These are phyloP conservation scores for Exophiala xenobiotica DNA, from an alignment of 2,329 filamentous ascomycete genomes.

Conservation along the genomic window DNA sequence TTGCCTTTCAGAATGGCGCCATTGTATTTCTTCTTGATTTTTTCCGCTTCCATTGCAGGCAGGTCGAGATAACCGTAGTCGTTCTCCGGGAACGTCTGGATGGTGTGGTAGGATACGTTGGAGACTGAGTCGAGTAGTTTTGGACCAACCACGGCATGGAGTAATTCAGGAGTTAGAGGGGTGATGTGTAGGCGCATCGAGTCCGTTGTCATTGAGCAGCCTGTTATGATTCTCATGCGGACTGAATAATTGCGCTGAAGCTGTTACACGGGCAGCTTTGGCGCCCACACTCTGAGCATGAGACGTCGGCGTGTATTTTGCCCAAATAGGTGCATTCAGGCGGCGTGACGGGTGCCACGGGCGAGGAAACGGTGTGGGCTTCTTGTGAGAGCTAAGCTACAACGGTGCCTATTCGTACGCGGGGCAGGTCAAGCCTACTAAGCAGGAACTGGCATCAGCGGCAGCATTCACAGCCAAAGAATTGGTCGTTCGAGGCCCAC, in stretches of 20 bases:
- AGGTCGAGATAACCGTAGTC: constrained; percentile 89
- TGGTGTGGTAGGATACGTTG: constrained; percentile 81
- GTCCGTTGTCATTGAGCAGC: constrained; percentile 35
- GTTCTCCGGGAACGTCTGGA: constrained; percentile 86
- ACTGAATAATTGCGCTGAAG: no score
- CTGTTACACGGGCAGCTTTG: no score
- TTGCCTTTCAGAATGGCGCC: constrained; percentile 78
- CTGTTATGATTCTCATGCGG: no score
- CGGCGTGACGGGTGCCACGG: not conserved
- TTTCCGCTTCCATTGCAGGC: constrained; percentile 78
- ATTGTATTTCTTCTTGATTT: constrained; percentile 85
- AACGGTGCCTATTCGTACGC: no score
- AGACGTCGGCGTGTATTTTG: no score
- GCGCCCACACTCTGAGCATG: no score
- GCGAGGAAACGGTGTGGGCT: not conserved
- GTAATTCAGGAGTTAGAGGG: constrained; percentile 71
- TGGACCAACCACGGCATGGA: constrained; percentile 69
- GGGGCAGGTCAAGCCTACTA: not conserved
- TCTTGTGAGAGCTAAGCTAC: no score
- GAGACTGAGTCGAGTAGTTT: constrained; percentile 65
- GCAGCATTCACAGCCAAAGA: not conserved
- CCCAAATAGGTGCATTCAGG: no score
- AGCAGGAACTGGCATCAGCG: not conserved
- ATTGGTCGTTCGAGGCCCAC: not conserved
- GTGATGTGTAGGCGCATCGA: constrained; percentile 75